Conservation (phyloP, 768 basidiomycete species). For the Phanerochaete carnosa region DNA sequence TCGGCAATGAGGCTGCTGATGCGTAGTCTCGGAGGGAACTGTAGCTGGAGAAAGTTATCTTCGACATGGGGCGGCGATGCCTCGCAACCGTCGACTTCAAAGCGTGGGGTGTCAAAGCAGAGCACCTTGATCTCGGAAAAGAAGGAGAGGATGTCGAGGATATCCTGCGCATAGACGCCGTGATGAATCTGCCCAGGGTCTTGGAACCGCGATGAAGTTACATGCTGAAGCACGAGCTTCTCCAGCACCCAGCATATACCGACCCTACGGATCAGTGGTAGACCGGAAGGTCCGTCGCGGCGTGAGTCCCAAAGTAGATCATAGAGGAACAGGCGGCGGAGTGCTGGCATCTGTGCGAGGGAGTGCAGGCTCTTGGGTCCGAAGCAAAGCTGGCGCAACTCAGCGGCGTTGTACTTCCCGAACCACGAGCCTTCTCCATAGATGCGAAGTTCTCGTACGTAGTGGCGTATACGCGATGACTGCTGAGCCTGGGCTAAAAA, state of each 20-base stretch:
- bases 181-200: neutral
- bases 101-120: neutral
- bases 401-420: neutral
- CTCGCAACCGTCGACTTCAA: neutral
- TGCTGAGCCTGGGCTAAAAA: neutral
- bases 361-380: neutral
- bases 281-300: neutral
- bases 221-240: neutral
- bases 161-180: constrained; percentile 2
- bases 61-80: no score
- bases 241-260: neutral
- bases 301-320: neutral
- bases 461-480: neutral
- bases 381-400: neutral
- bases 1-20: neutral
- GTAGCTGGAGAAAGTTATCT: neutral
- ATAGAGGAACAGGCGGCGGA: neutral
- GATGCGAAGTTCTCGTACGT: neutral
- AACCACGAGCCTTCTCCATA: constrained; percentile 5
- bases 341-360: neutral
- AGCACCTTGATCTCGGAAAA: neutral
- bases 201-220: neutral
- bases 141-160: neutral
- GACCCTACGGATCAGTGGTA: neutral
- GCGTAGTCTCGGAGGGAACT: neutral